These are phyloP conservation scores for Pseudozyma pruni DNA, from an alignment of 1,284 basidiomycete genomes.

Conservation along the genomic window DNA sequence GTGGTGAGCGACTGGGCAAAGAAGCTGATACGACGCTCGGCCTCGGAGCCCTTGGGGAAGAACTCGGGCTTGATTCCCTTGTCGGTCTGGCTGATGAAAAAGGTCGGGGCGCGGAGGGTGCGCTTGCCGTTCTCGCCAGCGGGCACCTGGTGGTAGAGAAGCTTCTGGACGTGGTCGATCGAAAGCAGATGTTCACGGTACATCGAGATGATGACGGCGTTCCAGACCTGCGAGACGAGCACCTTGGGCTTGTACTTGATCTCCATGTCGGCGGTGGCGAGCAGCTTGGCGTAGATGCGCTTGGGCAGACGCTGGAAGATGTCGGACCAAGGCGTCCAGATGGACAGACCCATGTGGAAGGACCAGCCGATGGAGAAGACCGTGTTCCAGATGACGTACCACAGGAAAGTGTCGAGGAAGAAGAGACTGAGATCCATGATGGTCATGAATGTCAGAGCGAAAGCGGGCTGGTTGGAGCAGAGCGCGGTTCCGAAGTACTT, in stretches of 20 bases:
- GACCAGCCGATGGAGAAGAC: constrained; percentile 68
- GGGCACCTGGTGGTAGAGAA: constrained; percentile 68
- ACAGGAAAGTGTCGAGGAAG: constrained; percentile 68
- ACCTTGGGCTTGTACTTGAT: constrained; percentile 69
- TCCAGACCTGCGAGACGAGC: constrained; percentile 68
- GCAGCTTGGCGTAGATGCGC: constrained; percentile 68
- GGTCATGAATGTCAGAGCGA: constrained; percentile 65
- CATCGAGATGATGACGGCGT: constrained; percentile 68
- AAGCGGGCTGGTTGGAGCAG: constrained; percentile 65
- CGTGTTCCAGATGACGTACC: constrained; percentile 68
- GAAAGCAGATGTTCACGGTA: constrained; percentile 67
- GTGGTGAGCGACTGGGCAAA: constrained; percentile 67
- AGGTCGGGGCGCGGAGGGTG: constrained; percentile 67
- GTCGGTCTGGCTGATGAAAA: constrained; percentile 67
- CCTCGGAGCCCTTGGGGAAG: constrained; percentile 68
- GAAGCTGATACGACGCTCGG: constrained; percentile 68
- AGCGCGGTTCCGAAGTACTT: constrained; percentile 66
- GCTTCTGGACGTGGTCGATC: constrained; percentile 68
- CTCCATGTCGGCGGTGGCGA: constrained; percentile 68
- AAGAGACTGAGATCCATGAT: constrained; percentile 67
- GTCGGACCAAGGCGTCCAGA: constrained; percentile 68
- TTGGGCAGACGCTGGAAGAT: constrained; percentile 68
- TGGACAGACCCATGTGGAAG: constrained; percentile 67
- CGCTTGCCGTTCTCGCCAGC: constrained; percentile 67
- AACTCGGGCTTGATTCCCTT: constrained; percentile 67